Evolutionary conservation across 2,329 filamentous ascomycete species (phyloP), one percentile per base, ranked within the genome.

Genomic region (Curvularia lunata): DNA sequence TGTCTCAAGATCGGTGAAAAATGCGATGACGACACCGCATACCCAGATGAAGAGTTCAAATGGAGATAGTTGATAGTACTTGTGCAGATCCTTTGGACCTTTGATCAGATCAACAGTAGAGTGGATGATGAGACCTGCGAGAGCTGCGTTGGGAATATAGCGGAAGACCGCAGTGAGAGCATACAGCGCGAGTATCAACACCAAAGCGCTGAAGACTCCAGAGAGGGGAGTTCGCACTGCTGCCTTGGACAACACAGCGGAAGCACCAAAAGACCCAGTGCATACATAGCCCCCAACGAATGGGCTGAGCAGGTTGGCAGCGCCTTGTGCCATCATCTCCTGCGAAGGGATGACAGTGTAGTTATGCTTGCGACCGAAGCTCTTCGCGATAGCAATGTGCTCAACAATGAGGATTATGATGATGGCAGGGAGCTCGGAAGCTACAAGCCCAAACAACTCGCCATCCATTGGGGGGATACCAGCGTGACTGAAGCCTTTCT

Each of bases 351-450:
- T 88, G 71, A 97, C 96, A 13, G 86, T 89, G 78, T 97, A 97
- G 79, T 96, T 95, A 80, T 96, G 96, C 65, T 96, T 86, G 56
- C 93, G 86, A 10, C 93, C 93, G 65, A 97, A 97, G 0, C 92
- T 96, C 75, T 97, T 97, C 25, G 92, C 91, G 63, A 97, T 97
- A 48, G 93, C 92, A 68, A 97, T 96, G 74, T 97, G 93, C 77
- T 97, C 93, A 60, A 97, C 95, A 34, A 97, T 83, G 59, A 97
- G 84, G 18, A 97, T 92, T 64, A 97, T 95, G 53, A 96, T 87
- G 1, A 90, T 88, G 5, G 91, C 90, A 0, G 93, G 93, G 2
- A 97, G 81, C 63, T 96, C 84, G 27, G 82, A 80, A 1, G 84
- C 82, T 68, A 96, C 91, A 1, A 85, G 78, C 3, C 80, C 82